These are phyloP conservation scores for Blastomyces parvus DNA, from an alignment of 2,329 filamentous ascomycete species.

Conservation along the genomic window DNA sequence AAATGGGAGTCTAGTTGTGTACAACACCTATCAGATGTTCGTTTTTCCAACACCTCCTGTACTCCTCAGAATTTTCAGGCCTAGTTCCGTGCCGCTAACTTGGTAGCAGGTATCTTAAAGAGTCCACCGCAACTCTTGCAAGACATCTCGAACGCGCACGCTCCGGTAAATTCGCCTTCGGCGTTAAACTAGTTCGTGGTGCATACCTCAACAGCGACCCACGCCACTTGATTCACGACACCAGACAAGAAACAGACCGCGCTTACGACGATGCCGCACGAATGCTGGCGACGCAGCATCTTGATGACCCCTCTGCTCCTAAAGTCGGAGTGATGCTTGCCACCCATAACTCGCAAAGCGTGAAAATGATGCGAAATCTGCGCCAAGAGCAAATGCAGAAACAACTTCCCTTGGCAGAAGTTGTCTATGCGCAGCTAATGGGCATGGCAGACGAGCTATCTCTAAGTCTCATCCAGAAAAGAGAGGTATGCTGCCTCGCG, in stretches of 20 bases:
- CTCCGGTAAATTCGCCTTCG: conserved; percentile 41
- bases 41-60: not conserved
- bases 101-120: conserved; percentile 35
- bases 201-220: conserved; percentile 45
- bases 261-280: conserved; percentile 50
- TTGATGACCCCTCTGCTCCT: conserved; percentile 31
- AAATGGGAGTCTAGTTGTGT: conserved; percentile 43
- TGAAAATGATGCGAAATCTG: conserved; percentile 42
- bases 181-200: conserved; percentile 46
- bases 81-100: conserved; percentile 2
- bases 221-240: conserved; percentile 37
- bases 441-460: conserved; percentile 95
- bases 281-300: conserved; percentile 44
- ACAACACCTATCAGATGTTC: conserved; percentile 45
- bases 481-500: conserved; percentile 8
- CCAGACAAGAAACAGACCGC: conserved; percentile 39
- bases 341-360: conserved; percentile 49
- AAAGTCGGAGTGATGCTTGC: conserved; percentile 48
- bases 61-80: not conserved
- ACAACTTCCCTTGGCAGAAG: conserved; percentile 37
- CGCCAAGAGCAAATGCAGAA: conserved; percentile 38
- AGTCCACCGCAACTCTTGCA: conserved; percentile 37
- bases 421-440: conserved; percentile 69
- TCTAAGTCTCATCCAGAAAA: conserved; percentile 43
- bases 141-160: conserved; percentile 39